Evolutionary conservation across 805 yeast genomes (phyloP).

Genomic region (Cyberlindnera xishuangbannaensis): DNA sequence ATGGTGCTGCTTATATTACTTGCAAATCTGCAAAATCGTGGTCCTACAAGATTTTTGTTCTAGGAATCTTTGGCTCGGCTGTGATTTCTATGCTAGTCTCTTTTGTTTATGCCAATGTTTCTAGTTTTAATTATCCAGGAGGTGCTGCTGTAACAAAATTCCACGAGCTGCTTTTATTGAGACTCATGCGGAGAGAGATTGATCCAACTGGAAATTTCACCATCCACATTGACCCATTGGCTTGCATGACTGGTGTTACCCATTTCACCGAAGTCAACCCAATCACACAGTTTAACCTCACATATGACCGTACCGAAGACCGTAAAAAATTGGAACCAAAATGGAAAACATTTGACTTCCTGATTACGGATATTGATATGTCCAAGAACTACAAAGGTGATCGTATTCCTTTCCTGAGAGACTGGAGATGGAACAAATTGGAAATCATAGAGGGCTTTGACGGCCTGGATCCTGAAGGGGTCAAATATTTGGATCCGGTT

Average conservation of each 20-base stretch:
- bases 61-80: constrained; percentile 22
- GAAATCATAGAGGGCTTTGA: constrained; percentile 34
- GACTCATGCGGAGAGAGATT: constrained; percentile 5
- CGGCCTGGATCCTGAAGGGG: constrained; percentile 31
- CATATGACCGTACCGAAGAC: constrained; percentile 76
- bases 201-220: constrained; percentile 22
- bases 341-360: constrained; percentile 48
- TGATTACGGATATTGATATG: constrained; percentile 36
- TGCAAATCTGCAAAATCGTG: constrained; percentile 15
- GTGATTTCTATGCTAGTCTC: constrained; percentile 37
- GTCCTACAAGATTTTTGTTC: constrained; percentile 12
- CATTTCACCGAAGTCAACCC: constrained; percentile 58
- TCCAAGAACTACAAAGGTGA: constrained; percentile 2
- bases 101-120: constrained; percentile 48
- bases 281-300: constrained; percentile 24
- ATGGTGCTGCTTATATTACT: constrained; percentile 41
- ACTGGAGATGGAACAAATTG: constrained; percentile 39
- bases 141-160: constrained; percentile 62
- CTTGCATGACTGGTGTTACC: constrained; percentile 86
- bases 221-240: constrained; percentile 71
- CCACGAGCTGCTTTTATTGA: constrained; percentile 36
- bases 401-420: constrained; percentile 22
- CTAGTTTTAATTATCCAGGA: constrained; percentile 84
- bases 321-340: constrained; percentile 27
- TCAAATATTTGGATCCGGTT: constrained; percentile 9